These are phyloP conservation scores for Hanseniaspora jakobsenii DNA, from an alignment of 805 yeast species.

Conservation along the genomic window DNA sequence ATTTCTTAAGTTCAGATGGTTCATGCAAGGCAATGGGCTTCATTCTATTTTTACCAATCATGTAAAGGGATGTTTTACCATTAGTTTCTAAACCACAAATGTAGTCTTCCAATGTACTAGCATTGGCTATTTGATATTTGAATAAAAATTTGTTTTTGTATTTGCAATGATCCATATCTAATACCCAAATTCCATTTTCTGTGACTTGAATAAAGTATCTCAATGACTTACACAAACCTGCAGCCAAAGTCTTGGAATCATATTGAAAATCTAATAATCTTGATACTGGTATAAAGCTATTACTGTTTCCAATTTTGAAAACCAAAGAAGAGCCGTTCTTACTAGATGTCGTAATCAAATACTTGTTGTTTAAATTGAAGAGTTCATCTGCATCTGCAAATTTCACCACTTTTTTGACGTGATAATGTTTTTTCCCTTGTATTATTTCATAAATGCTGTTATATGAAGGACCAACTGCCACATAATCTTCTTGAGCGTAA, in stretches of 20 bases:
- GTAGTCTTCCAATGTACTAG: constrained; percentile 50
- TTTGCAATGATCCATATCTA: constrained; percentile 45
- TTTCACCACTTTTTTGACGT: constrained; percentile 51
- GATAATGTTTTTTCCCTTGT: constrained; percentile 53
- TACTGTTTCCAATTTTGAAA: constrained; percentile 52
- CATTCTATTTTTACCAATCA: constrained; percentile 31
- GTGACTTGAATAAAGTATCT: constrained; percentile 64
- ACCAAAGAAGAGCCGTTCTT: constrained; percentile 22
- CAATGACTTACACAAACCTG: constrained; percentile 46
- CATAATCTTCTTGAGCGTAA: constrained; percentile 49
- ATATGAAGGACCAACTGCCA: constrained; percentile 58
- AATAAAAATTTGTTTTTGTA: constrained; percentile 39
- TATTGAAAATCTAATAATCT: constrained; percentile 48
- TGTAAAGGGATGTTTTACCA: constrained; percentile 57
- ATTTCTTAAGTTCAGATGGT: constrained; percentile 31
- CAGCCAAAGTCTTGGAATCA: constrained; percentile 51
- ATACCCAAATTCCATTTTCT: constrained; percentile 49
- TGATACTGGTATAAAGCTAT: constrained; percentile 49
- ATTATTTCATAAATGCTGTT: constrained; percentile 47
- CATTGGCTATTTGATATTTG: constrained; percentile 37
- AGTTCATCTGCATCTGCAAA: constrained; percentile 61
- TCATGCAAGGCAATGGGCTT: constrained; percentile 25
- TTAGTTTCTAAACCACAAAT: constrained; percentile 51
- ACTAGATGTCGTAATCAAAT: constrained; percentile 51
- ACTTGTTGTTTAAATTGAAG: constrained; percentile 60